These are phyloP conservation scores for Cladosporium sp. DNA, from an alignment of 2,329 filamentous ascomycete species.

Conservation along the genomic window DNA sequence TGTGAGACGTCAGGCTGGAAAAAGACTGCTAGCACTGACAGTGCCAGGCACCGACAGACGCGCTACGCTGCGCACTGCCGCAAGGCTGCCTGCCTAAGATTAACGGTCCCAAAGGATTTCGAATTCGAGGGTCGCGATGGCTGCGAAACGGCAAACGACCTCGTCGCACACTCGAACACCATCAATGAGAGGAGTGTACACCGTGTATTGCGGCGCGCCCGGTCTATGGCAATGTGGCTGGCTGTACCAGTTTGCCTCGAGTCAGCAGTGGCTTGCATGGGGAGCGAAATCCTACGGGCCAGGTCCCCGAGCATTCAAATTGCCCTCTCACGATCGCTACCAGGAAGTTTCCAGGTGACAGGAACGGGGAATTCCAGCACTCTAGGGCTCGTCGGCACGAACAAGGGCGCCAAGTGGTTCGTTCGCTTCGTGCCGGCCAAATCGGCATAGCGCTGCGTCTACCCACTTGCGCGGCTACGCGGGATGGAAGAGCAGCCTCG, in stretches of 20 bases:
- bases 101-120: background rate
- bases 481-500: background rate
- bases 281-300: conserved; percentile 6
- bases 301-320: background rate
- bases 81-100: background rate
- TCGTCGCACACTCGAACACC: background rate
- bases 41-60: background rate
- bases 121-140: background rate
- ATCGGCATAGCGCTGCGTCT: conserved; percentile 6
- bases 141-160: background rate
- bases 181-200: background rate
- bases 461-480: background rate
- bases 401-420: background rate
- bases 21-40: background rate
- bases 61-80: background rate
- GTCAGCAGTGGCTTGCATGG: conserved; percentile 4
- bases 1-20: conserved; percentile 12
- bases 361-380: conserved; percentile 1
- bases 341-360: conserved; percentile 5
- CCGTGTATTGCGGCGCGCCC: conserved; percentile 3
- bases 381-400: background rate
- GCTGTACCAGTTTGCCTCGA: conserved; percentile 3
- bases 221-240: conserved; percentile 1
- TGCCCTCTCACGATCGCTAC: conserved; percentile 8
- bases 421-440: conserved; percentile 4